Conservation (phyloP, 163 green algal genomes). For the Volvox carteri region DNA sequence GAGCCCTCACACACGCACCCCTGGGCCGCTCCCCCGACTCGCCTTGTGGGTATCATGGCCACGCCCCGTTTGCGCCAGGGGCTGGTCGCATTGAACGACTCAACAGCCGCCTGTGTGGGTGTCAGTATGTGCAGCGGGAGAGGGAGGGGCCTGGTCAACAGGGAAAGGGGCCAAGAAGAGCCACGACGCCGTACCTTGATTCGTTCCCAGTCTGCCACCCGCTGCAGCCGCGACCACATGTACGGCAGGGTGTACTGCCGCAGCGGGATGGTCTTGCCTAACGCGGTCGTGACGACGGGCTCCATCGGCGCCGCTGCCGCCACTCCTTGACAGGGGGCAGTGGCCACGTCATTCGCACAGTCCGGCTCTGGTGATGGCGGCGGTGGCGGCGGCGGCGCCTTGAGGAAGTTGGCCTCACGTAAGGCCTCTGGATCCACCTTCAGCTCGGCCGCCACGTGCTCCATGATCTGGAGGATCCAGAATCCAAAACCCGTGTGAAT, state of each 20-base stretch:
- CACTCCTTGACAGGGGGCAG: neutral
- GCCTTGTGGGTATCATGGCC: slow-evolving; percentile 70
- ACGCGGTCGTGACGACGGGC: no score
- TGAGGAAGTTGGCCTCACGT: slow-evolving; percentile 73
- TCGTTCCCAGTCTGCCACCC: neutral
- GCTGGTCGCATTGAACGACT: slow-evolving; percentile 75
- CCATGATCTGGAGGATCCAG: slow-evolving; percentile 71
- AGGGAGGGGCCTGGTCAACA: neutral
- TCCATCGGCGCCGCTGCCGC: neutral
- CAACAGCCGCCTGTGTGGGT: slow-evolving; percentile 63
- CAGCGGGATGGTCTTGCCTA: slow-evolving; percentile 45
- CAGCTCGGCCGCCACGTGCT: slow-evolving; percentile 77
- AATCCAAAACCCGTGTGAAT: no score
- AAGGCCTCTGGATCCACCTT: slow-evolving; percentile 69
- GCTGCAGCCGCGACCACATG: slow-evolving; percentile 71
- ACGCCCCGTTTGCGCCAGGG: slow-evolving; percentile 84
- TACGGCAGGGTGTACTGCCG: slow-evolving; percentile 74
- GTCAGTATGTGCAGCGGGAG: no score
- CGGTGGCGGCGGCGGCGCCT: neutral
- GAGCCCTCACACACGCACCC: no score
- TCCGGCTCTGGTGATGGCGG: neutral
- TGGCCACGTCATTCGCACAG: neutral
- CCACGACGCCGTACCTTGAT: neutral
- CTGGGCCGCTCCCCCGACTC: no score
- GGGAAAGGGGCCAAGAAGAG: no score